Conservation (phyloP, 1,284 basidiomycete genomes). For the Mixia osmundae region DNA sequence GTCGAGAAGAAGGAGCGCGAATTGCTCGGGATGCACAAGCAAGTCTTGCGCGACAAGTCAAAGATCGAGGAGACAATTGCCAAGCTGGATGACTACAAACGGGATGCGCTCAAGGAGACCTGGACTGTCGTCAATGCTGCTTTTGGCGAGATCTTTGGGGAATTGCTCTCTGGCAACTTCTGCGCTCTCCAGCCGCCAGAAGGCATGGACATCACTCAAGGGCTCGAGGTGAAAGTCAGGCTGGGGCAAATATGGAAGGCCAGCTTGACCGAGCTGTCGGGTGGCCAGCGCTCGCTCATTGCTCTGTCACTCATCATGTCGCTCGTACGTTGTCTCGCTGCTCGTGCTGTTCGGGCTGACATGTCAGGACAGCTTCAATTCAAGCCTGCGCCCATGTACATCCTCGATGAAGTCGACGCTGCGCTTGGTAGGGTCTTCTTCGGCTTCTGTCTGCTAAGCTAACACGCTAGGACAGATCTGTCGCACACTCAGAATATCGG, state of each 20-base stretch:
- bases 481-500: slow-evolving; percentile 90
- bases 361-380: slow-evolving; percentile 55
- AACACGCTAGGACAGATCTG: too few species aligned
- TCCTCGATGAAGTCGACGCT: slow-evolving; percentile 67
- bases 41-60: slow-evolving; percentile 75
- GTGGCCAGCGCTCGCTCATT: slow-evolving; percentile 65
- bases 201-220: slow-evolving; percentile 74
- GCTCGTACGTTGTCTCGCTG: not conserved
- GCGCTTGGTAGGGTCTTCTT: slow-evolving; percentile 1
- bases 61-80: slow-evolving; percentile 91
- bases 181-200: slow-evolving; percentile 87
- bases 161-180: slow-evolving; percentile 87
- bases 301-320: not conserved
- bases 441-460: slow-evolving; percentile 40
- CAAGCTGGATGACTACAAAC: slow-evolving; percentile 82
- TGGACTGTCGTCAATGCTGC: slow-evolving; percentile 90
- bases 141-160: slow-evolving; percentile 90
- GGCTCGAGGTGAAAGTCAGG: slow-evolving; percentile 88
- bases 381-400: slow-evolving; percentile 99
- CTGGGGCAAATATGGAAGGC: slow-evolving; percentile 94
- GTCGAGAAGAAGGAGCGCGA: slow-evolving; percentile 83
- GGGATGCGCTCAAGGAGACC: slow-evolving; percentile 74
- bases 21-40: slow-evolving; percentile 67
- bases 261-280: slow-evolving; percentile 83
- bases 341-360: slow-evolving; percentile 15